phyloP scores from a whole-genome alignment of 805 yeast genomes.

The Ogataea allantospora region DNA sequence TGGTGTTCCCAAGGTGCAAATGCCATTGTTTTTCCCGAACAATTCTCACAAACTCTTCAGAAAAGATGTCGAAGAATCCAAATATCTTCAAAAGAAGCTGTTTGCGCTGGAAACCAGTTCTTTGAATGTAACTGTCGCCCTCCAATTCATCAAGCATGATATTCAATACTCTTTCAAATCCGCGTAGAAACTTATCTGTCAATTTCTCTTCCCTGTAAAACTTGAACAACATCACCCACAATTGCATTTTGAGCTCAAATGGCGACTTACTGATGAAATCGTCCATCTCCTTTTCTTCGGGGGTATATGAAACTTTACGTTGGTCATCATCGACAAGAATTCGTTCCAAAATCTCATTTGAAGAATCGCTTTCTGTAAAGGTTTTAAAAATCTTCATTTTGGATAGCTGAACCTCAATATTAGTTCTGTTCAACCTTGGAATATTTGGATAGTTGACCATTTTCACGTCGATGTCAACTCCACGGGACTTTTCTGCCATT shows the following conservation, averaged over 20 bases:
- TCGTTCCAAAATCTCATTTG: slow-evolving; percentile 26
- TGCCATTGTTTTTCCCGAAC: slow-evolving; percentile 37
- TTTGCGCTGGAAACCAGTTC: slow-evolving; percentile 36
- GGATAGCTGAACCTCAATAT: slow-evolving; percentile 61
- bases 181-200: slow-evolving; percentile 39
- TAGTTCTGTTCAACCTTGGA: slow-evolving; percentile 49
- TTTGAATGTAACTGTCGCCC: slow-evolving; percentile 22
- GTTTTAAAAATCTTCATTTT: slow-evolving; percentile 68
- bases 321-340: slow-evolving; percentile 28
- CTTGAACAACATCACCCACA: slow-evolving; percentile 73
- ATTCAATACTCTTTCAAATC: slow-evolving; percentile 51
- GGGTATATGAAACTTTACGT: slow-evolving; percentile 30
- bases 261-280: slow-evolving; percentile 63
- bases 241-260: slow-evolving; percentile 59
- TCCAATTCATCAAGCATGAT: slow-evolving; percentile 42
- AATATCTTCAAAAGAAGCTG: slow-evolving; percentile 47
- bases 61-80: slow-evolving; percentile 53
- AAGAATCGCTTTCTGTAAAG: slow-evolving; percentile 50
- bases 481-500: slow-evolving; percentile 25
- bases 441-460: slow-evolving; percentile 62
- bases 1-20: slow-evolving; percentile 7
- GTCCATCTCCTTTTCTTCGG: slow-evolving; percentile 51
- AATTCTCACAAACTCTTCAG: slow-evolving; percentile 36
- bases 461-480: slow-evolving; percentile 31
- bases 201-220: slow-evolving; percentile 41